Evolutionary conservation across 108 stramenopile genomes (phyloP).

Genomic region (Nannochloropsis gaditana): DNA sequence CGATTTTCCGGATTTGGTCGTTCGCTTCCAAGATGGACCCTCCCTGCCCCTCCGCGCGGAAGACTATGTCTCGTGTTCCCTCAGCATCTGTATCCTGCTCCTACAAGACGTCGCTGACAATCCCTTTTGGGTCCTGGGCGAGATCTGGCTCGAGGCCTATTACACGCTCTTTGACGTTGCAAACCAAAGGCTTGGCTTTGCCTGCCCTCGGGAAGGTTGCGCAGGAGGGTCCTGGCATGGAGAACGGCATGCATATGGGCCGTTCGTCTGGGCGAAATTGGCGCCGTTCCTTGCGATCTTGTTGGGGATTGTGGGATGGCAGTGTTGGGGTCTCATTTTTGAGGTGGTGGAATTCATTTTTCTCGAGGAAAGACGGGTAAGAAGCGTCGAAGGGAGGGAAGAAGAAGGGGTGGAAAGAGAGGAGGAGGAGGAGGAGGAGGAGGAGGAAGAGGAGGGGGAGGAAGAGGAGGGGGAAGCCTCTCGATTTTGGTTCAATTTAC

Average conservation of each 20-base stretch:
- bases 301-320: not conserved
- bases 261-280: not conserved
- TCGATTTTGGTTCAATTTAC: too few species aligned
- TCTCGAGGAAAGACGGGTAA: not conserved
- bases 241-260: not conserved
- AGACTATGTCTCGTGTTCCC: conserved; percentile 35
- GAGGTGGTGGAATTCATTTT: not conserved
- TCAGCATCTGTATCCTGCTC: conserved; percentile 41
- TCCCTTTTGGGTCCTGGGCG: conserved; percentile 40
- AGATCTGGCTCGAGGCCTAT: conserved; percentile 24
- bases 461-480: not conserved
- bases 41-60: conserved; percentile 31
- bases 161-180: conserved; percentile 43
- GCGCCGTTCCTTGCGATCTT: not conserved
- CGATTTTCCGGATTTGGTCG: conserved; percentile 38
- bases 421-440: not conserved
- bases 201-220: conserved; percentile 20
- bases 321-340: not conserved
- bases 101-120: conserved; percentile 38
- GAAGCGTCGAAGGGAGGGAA: not conserved
- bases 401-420: not conserved
- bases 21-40: not conserved
- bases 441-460: not conserved
- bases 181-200: conserved; percentile 39
- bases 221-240: conserved; percentile 14